Evolutionary conservation across 2,329 filamentous ascomycete genomes (phyloP).

Genomic region (Penicillium sclerotiorum): DNA sequence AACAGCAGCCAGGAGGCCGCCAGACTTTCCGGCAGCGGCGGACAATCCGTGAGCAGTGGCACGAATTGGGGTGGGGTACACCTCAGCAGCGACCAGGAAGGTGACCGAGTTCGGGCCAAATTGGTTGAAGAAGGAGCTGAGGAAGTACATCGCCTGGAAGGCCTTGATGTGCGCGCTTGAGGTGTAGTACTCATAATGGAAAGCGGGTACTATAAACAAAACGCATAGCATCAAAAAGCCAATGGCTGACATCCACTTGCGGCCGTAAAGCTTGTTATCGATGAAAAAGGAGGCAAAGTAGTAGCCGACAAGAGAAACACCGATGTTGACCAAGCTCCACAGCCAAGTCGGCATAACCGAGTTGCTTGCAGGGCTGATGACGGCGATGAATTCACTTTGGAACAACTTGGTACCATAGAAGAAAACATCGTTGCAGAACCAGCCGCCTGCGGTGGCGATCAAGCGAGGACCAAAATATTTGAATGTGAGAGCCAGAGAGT

Average conservation of each 20-base stretch:
- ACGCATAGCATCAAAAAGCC: constrained; percentile 93
- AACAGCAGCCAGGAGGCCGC: constrained; percentile 82
- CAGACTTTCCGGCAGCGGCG: constrained; percentile 86
- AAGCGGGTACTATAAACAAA: constrained; percentile 88
- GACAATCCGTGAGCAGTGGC: constrained; percentile 93
- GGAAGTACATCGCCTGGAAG: constrained; percentile 99
- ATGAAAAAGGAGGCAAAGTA: constrained; percentile 87
- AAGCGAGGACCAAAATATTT: constrained; percentile 83
- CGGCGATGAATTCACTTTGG: constrained; percentile 84
- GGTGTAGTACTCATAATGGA: constrained; percentile 84
- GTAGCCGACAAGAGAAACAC: constrained; percentile 83
- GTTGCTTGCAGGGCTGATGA: constrained; percentile 69
- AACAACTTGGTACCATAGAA: constrained; percentile 99
- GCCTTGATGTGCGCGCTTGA: constrained; percentile 69
- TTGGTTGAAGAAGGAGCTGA: constrained; percentile 98
- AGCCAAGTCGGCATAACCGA: constrained; percentile 86
- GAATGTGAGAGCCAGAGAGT: constrained; percentile 77
- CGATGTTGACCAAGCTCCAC: constrained; percentile 90
- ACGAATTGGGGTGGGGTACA: constrained; percentile 92
- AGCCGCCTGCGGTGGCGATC: constrained; percentile 80
- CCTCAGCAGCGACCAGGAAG: constrained; percentile 93
- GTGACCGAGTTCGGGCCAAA: constrained; percentile 96
- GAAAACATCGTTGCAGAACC: constrained; percentile 98
- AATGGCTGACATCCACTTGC: constrained; percentile 94
- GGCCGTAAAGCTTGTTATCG: constrained; percentile 94